Evolutionary conservation across 1,139 yeast genomes (phyloP), one percentile per base, ranked within the genome.

Genomic region (Debaryomyces fabryi): DNA sequence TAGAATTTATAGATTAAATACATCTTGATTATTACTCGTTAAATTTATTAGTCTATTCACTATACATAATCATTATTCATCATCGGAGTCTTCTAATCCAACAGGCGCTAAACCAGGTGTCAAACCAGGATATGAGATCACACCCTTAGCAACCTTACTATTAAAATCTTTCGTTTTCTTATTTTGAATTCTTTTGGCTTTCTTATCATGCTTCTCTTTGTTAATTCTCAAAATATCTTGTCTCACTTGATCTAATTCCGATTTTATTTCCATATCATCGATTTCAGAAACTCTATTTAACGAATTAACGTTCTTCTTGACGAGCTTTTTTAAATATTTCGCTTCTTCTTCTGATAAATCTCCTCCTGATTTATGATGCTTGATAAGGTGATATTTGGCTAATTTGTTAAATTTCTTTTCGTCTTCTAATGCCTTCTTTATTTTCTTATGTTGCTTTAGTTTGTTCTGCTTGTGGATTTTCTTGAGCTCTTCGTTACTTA

Each of bases 41-140:
- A 49, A 33, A 42, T 42, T 18, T 38, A n/a, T 25, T 46, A 40
- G 33, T 44, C 27, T 16, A 44, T 24, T 45, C 38, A 21, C 38
- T 39, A 39, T 18, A 39, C 24, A 39, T 39, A 29, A 30, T 50
- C 60, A 66, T 46, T 74, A 77, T 16, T 71, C 72, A 45, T 74
- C 79, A 8, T 72, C 67, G 48, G 78, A 82, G 49, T 78, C 76
- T 36, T 71, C 64, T 56, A 77, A 78, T 45, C 85, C 96, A 18
- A 89, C 95, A 13, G 96, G 96, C 0, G 96, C 97, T 65, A 90
- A 77, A 47, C 97, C 97, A 1, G 96, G 97, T 0, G 97, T 90
- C 49, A 90, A 74, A 12, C 96, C 96, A 42, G 90, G 85, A 57
- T 77, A 78, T 9, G 78, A 67, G 52, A 72, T 67, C 44, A 62